phyloP scores from a whole-genome alignment of 2,329 filamentous ascomycete species.

The Aureobasidium melanogenum region DNA sequence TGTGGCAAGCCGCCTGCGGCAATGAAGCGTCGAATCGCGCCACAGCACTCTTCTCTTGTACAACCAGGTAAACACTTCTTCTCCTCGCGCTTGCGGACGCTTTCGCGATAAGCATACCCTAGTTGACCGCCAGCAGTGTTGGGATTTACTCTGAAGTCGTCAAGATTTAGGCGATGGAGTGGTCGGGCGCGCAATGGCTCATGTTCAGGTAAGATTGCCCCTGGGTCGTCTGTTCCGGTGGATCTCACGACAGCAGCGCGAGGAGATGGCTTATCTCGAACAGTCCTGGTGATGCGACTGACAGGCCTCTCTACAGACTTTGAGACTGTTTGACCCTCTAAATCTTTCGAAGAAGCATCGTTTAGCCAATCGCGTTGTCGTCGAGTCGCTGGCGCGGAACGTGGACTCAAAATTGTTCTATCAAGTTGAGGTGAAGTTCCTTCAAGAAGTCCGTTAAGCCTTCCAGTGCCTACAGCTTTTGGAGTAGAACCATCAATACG shows the following conservation, averaged over 20 bases:
- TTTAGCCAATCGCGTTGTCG: background rate
- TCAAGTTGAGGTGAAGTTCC: background rate
- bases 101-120: conserved; percentile 64
- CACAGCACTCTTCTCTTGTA: conserved; percentile 67
- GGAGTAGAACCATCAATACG: background rate
- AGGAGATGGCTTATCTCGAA: background rate
- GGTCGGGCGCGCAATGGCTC: conserved; percentile 50
- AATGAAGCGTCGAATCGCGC: conserved; percentile 31
- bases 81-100: conserved; percentile 61
- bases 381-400: background rate
- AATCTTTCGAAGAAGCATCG: background rate
- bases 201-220: conserved; percentile 24
- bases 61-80: conserved; percentile 67
- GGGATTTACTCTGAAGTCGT: conserved; percentile 79
- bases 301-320: background rate
- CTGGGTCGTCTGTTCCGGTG: conserved; percentile 11
- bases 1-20: conserved; percentile 5
- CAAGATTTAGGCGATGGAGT: conserved; percentile 48
- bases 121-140: conserved; percentile 58
- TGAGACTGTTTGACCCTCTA: background rate
- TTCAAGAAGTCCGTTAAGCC: background rate
- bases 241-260: background rate
- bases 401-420: conserved; percentile 9
- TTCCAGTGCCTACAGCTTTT: background rate
- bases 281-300: background rate